Conservation (phyloP, 1,284 basidiomycete genomes). For the Laetiporus sulphureus region DNA sequence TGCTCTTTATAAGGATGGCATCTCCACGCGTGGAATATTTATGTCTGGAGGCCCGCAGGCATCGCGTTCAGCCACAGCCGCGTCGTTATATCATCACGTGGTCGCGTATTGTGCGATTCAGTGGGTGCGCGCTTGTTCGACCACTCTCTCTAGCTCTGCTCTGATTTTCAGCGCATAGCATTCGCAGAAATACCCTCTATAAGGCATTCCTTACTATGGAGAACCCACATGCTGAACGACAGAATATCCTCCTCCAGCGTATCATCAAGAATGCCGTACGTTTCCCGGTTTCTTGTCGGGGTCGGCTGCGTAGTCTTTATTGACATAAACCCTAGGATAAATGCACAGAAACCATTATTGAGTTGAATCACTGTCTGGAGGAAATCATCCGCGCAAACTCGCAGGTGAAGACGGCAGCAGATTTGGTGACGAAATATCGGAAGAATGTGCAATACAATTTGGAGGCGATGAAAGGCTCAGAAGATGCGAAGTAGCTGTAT, state of each 20-base stretch:
- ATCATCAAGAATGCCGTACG: conserved; percentile 86
- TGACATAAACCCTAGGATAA: conserved; percentile 47
- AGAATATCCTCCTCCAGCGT: conserved; percentile 81
- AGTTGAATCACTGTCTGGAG: conserved; percentile 74
- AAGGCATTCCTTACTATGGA: no score
- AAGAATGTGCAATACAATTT: conserved; percentile 85
- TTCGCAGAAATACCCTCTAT: no score
- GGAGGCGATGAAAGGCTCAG: conserved; percentile 40
- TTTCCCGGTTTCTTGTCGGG: conserved; percentile 5
- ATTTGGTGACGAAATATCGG: conserved; percentile 73
- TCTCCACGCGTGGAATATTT: no score
- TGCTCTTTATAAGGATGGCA: no score
- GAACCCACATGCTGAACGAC: conserved; percentile 86
- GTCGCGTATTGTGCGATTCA: no score
- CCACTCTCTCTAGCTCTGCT: no score
- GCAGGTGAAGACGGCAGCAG: conserved; percentile 66
- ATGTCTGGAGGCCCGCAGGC: no score
- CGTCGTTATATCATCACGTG: no score
- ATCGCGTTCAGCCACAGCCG: no score
- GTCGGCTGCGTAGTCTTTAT: neutral
- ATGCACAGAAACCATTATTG: conserved; percentile 73
- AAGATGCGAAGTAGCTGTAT: neutral
- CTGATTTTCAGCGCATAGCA: no score
- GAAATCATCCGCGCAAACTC: conserved; percentile 67
- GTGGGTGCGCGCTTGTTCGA: no score